These are phyloP conservation scores for Entophlyctis luteolus DNA, from an alignment of 192 early-diverging fungal genomes.

Conservation along the genomic window DNA sequence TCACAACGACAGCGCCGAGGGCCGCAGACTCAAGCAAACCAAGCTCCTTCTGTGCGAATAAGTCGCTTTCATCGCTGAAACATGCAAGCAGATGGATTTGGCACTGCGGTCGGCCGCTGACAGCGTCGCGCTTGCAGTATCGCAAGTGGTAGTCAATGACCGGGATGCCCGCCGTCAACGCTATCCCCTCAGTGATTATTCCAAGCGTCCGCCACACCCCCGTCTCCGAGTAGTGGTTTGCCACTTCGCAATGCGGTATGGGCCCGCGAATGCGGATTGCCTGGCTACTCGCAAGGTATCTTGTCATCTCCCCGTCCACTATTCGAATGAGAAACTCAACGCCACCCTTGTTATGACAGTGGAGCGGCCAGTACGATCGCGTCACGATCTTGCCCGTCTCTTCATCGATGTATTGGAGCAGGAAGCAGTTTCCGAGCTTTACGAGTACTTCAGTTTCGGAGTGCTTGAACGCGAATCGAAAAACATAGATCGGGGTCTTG, in stretches of 20 bases:
- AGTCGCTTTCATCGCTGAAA: constrained; percentile 24
- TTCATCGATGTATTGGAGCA: constrained; percentile 22
- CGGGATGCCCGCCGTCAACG: constrained; percentile 27
- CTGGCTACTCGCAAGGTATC: constrained; percentile 21
- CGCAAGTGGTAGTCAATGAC: constrained; percentile 37
- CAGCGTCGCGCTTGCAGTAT: constrained; percentile 20
- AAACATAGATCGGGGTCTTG: constrained; percentile 1
- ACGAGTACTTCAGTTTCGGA: constrained; percentile 8
- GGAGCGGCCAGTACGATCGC: constrained; percentile 25
- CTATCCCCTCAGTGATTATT: constrained; percentile 38
- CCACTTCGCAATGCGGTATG: constrained; percentile 5
- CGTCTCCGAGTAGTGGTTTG: constrained; percentile 16
- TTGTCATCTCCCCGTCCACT: constrained; percentile 24
- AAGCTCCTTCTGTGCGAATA: constrained; percentile 26
- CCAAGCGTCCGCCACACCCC: constrained; percentile 34
- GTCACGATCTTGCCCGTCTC: constrained; percentile 30
- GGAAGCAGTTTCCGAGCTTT: constrained; percentile 26
- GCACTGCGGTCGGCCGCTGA: not conserved
- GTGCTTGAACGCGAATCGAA: constrained; percentile 14
- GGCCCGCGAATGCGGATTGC: constrained; percentile 30
- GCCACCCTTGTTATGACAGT: constrained; percentile 2
- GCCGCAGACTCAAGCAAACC: constrained; percentile 2
- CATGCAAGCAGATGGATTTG: constrained; percentile 19
- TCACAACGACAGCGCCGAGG: constrained; percentile 13
- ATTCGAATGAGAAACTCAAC: constrained; percentile 32